These are phyloP conservation scores for Selaginella tamariscina DNA, from an alignment of 75 land plant species.

Conservation along the genomic window DNA sequence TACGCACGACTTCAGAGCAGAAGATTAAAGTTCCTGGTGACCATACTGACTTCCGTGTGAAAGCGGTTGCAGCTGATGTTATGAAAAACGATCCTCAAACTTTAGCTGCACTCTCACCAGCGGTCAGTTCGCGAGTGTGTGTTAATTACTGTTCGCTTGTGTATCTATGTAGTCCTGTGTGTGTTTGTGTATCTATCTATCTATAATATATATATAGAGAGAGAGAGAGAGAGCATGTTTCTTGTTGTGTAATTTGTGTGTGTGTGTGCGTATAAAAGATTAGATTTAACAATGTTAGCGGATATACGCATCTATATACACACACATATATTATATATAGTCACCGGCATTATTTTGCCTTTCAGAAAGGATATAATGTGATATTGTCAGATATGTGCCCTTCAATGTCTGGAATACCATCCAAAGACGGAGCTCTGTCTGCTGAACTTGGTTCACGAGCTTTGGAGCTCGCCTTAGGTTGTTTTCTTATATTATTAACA, in stretches of 20 bases:
- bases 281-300: too few relatives aligned
- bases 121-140: slow-evolving; percentile 54
- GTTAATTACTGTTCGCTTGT: too few relatives aligned
- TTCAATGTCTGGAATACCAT: slow-evolving; percentile 61
- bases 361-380: slow-evolving; percentile 77
- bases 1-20: slow-evolving; percentile 26
- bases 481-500: too few relatives aligned
- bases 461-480: slow-evolving; percentile 66
- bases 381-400: slow-evolving; percentile 96
- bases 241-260: neutral
- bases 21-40: slow-evolving; percentile 77
- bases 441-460: slow-evolving; percentile 65
- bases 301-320: too few relatives aligned
- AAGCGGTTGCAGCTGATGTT: slow-evolving; percentile 73
- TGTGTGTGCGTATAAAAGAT: neutral
- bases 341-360: too few relatives aligned
- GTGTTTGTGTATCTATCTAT: too few relatives aligned
- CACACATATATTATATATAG: too few relatives aligned
- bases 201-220: too few relatives aligned
- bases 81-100: slow-evolving; percentile 26
- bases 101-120: slow-evolving; percentile 42
- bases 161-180: too few relatives aligned
- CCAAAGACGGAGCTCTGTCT: slow-evolving; percentile 75
- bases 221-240: too few relatives aligned
- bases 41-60: slow-evolving; percentile 68